Conservation (phyloP, 768 basidiomycete species). For the Gautieria morchelliformis region DNA sequence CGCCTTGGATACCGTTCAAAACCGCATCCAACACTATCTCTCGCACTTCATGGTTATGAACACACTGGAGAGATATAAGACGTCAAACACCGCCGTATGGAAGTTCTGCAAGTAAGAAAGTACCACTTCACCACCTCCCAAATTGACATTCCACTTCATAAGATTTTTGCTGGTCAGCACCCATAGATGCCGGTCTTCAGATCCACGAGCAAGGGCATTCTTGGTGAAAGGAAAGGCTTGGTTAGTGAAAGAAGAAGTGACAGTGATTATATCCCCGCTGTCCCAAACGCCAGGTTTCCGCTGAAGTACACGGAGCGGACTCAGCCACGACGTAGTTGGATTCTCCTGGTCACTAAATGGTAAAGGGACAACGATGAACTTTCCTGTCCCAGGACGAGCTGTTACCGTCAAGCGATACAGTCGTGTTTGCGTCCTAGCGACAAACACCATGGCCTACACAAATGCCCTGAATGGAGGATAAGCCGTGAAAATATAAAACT, state of each 20-base stretch:
- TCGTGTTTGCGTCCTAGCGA: slow-evolving; percentile 2
- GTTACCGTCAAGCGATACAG: slow-evolving; percentile 6
- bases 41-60: neutral
- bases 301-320: slow-evolving; percentile 2
- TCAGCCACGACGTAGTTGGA: slow-evolving; percentile 1
- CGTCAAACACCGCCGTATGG: neutral
- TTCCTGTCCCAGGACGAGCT: slow-evolving; percentile 7
- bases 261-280: slow-evolving; percentile 54
- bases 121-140: slow-evolving; percentile 57
- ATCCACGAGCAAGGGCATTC: neutral
- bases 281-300: neutral
- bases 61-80: neutral
- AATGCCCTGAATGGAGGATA: slow-evolving; percentile 1
- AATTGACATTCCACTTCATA: slow-evolving; percentile 58
- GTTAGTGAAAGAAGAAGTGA: slow-evolving; percentile 28
- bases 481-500: slow-evolving; percentile 17
- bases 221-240: neutral
- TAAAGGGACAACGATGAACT: neutral
- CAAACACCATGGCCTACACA: slow-evolving; percentile 27
- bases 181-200: slow-evolving; percentile 5
- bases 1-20: neutral
- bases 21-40: neutral
- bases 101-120: neutral
- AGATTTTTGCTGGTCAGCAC: slow-evolving; percentile 2
- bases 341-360: slow-evolving; percentile 4